Evolutionary conservation across 192 early-diverging fungal species (phyloP).

Genomic region (Phlyctochytrium planicorne): DNA sequence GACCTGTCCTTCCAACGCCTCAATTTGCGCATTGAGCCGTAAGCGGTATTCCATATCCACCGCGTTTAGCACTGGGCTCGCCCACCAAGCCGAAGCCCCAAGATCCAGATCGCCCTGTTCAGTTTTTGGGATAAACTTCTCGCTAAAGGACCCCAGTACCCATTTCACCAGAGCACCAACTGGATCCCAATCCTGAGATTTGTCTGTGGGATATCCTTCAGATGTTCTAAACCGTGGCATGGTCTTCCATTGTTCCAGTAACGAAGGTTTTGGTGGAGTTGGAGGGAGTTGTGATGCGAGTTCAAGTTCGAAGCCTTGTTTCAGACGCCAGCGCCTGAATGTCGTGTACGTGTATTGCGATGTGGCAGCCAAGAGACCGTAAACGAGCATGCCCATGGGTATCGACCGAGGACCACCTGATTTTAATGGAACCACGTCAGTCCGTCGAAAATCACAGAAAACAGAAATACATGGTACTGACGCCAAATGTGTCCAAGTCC

Average conservation of each 20-base stretch:
- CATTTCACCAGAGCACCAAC: slow-evolving; percentile 4
- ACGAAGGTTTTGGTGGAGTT: not conserved
- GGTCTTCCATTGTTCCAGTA: slow-evolving; percentile 13
- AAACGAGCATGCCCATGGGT: slow-evolving; percentile 36
- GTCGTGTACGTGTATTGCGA: slow-evolving; percentile 18
- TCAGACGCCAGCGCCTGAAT: slow-evolving; percentile 26
- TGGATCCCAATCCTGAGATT: not conserved
- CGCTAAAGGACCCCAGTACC: too few relatives aligned
- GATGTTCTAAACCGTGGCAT: not conserved
- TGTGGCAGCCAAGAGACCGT: slow-evolving; percentile 17
- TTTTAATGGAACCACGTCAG: not conserved
- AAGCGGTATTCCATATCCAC: slow-evolving; percentile 49
- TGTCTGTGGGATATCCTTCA: not conserved
- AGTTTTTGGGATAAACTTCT: too few relatives aligned
- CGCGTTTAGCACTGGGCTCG: slow-evolving; percentile 45
- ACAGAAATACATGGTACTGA: slow-evolving; percentile 11
- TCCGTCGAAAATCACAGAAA: not conserved
- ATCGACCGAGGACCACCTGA: slow-evolving; percentile 39
- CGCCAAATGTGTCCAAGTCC: slow-evolving; percentile 37
- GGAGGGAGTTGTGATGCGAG: not conserved
- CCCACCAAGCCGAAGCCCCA: slow-evolving; percentile 21
- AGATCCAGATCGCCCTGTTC: too few relatives aligned
- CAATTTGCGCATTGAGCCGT: slow-evolving; percentile 40
- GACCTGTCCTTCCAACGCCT: slow-evolving; percentile 29
- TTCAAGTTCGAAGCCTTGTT: not conserved